Base-by-base conservation (phyloP, 2,329 filamentous ascomycete species). In the Aspergillus pseudotamarii region DNA sequence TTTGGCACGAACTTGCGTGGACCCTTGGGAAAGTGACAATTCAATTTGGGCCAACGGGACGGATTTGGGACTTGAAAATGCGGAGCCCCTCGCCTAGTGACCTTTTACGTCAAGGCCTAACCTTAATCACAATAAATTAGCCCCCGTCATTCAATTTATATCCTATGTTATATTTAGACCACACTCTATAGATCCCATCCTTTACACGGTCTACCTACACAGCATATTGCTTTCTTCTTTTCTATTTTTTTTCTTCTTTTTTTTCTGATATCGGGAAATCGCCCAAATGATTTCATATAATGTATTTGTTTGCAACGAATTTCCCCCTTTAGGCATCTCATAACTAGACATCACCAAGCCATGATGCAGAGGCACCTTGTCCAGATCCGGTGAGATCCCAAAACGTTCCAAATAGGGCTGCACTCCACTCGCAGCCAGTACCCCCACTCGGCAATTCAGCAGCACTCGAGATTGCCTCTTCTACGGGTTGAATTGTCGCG, bases 51-150 rank as follows among this genome's bases (percentile, higher is more conserved):
- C 53, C 60, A 60, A 63, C 43, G 48, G 64, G 61, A 65, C 63
- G 62, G 64, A 64, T 19, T 63, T 64, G 53, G 67, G 65, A 64
- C 66, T 55, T 6, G 11, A 26, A 62, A 62, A 70, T 71, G 68
- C 68, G 68, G 66, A 69, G 65, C 68, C 69, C 68, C 68, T 70
- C 68, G 66, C 61, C 38, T 65, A 58, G 48, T 46, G 14, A 26
- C 8, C 28, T 54, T 21, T 38, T 56, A 46, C 59, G 23, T 54
- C 32, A 54, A 30, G n/a, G 50, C 26, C 50, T 34, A 30, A 54
- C 30, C 32, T 19, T 58, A 57, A 46, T 46, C 43, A 23, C 11
- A 16, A 23, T 38, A 21, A 64, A 26, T 46, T 61, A 64, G 23
- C 45, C 45, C 45, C 43, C 58, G 50, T 58, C 60, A 61, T 32